Base-by-base conservation (phyloP, 2,329 filamentous ascomycete species). In the Fusarium sp. region DNA sequence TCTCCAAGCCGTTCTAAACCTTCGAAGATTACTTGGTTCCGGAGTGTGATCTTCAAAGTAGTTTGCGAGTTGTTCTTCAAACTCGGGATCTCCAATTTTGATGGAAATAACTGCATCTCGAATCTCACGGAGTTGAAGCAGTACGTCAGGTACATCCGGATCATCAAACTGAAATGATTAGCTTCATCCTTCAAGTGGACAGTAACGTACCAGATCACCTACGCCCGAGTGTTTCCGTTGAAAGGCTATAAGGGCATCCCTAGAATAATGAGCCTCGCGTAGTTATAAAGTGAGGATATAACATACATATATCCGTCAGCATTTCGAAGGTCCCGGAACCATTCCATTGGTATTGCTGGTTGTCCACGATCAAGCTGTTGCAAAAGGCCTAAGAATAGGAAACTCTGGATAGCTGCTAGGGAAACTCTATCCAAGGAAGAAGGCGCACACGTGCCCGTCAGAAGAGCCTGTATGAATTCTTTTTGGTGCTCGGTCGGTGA, bases 41-140 rank as follows among this genome's bases (percentile, higher is more conserved):
- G 48, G 24, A 11, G 33, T 56, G 10, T 40, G 36, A n/a, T 56
- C 43, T 4, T 49, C 24, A 8, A 56, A 56, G 4, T 18, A 38
- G 3, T 17, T 33, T 13, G 34, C 43, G 1, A 56, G 43, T 11
- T 31, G 31, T 2, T 33, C 14, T 14, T 56, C 43, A 1, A 40
- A 24, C 1, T 49, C 43, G 4, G 53, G 43, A 9, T 40, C 20
- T 7, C 44, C 44, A 7, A 56, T 56, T 14, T 48, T 11, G 20
- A 56, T 48, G 15, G 53, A 56, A 5, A 56, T 26, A 1, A 56
- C 14, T 14, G 39, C 0, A 2, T 49, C 33, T 1, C 17, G 9
- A 1, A 49, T 49, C 20, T 48, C n/a, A 0, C 43, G 53, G 3
- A 56, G 31, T 6, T 31, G 33, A 1, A 26, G 34, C 2, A 54